Evolutionary conservation across 2,329 filamentous ascomycete species (phyloP), one percentile per base, ranked within the genome.

Genomic region (Cadophora sp.): DNA sequence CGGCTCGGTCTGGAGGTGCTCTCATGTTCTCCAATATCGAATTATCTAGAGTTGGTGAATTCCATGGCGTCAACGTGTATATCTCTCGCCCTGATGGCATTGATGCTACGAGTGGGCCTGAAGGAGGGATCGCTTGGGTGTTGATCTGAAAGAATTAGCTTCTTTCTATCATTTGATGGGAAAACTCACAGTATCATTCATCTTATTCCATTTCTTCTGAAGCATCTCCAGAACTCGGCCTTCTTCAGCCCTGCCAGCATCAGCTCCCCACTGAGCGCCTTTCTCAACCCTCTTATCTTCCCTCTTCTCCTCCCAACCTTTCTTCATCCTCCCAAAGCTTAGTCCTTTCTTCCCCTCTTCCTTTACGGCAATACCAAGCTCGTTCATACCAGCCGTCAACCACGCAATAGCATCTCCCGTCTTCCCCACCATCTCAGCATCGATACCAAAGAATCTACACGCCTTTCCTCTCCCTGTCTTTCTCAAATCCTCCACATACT

Each of bases 21-120:
- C 86, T 82, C 86, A 90, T 89, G 1, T 81, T 81, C 62, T 90
- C 87, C 12, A 98, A 81, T 0, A 86, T 82, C 31, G 89, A 86
- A 12, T 85, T 82, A 53, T 91, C 91, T 12, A 97, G 80, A 1
- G 80, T 78, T 0, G 91, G 91, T 0, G 88, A 86, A 7, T 85
- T 82, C 73, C 89, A 97, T 0, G 88, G 83, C 75, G 90, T 90
- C 43, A 93, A 82, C 0, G 83, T 86, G 72, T 97, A 91, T 64
- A 97, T 93, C 75, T 97, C 94, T 71, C 95, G 88, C 1, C 95
- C 95, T 1, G 92, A 95, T 0, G 96, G 95, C 82, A 98, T 91
- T 69, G 88, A 90, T 7, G 92, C 86, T 4, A 97, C 80, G 11
- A 97, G 81, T 0, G 91, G 87, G 16, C 89, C 90, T 4, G 87